Evolutionary conservation across 2,329 filamentous ascomycete genomes (phyloP), one percentile per base, ranked within the genome.

Genomic region (Colletotrichum trifolii): DNA sequence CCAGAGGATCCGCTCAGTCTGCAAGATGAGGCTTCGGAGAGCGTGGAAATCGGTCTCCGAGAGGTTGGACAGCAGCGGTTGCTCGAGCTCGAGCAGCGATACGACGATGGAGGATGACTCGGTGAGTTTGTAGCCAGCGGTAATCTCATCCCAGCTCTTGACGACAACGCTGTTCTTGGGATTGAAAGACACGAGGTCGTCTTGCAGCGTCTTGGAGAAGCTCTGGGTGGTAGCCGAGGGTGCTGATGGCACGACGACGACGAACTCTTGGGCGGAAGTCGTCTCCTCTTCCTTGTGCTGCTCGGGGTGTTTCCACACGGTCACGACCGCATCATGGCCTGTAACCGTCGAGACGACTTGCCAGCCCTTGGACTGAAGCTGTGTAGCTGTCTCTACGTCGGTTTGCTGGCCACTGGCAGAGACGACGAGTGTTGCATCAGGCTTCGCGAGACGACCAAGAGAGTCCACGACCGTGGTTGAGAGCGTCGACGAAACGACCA

Each of bases 1-100:
- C 64, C 64, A 67, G 8, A 67, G 64, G 4, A 54, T 40, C 5
- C 43, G 54, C 43, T 57, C 35, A 17, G 34, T 57, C 12, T 57
- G 12, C 17, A 48, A 8, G 3, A 57, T 48, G 0, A 57, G 17
- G 1, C 54, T 35, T 10, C 34, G 42, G 36, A 57, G 1, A 13
- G 45, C 35, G 4, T 42, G 43, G 45, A 48, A 57, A 0, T 57
- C 54, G 34, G 0, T 6, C 12, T 13, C 54, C 2, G 43, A 57
- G 34, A 57, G 45, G 13, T 57, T 35, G 25, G 35, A 15, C 3
- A 57, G 43, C 45, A 57, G 38, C 15, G 54, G 54, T 4, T 57
- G 34, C 45, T 57, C 54, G 17, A 57, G 45, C 12, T 57, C 54
- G 35, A 57, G 0, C 15, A 57, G 45, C 39, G 54, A 57, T 25